Evolutionary conservation across 164 flowering plant genomes (phyloP).

Genomic region (Paratinospora sagittata): DNA sequence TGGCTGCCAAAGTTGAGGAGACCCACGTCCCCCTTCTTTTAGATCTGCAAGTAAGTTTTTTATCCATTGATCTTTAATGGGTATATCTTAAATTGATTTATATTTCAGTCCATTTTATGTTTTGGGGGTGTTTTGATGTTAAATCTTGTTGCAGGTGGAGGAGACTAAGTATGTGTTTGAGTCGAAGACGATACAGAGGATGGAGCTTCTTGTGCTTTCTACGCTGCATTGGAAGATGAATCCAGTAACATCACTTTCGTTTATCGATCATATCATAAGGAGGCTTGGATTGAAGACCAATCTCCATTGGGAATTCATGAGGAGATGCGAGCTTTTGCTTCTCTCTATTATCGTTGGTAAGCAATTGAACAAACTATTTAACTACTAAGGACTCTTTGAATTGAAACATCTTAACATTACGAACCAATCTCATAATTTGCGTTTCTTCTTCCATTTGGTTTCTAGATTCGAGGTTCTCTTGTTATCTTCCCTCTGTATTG

Average conservation of each 20-base stretch:
- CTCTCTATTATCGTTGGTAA: slow-evolving; percentile 57
- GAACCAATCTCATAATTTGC: neutral
- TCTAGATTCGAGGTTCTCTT: slow-evolving; percentile 36
- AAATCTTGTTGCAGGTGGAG: slow-evolving; percentile 53
- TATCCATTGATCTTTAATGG: neutral
- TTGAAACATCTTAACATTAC: neutral
- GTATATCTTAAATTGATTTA: slow-evolving; percentile 3
- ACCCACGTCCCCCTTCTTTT: slow-evolving; percentile 70
- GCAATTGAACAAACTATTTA: neutral
- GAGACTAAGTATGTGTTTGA: slow-evolving; percentile 57
- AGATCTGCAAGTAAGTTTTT: slow-evolving; percentile 64
- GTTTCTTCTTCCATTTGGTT: neutral
- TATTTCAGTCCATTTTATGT: slow-evolving; percentile 3
- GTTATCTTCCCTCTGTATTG: slow-evolving; percentile 47
- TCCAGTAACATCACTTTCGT: slow-evolving; percentile 71
- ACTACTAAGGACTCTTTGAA: neutral
- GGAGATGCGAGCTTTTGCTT: slow-evolving; percentile 44
- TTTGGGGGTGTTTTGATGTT: neutral
- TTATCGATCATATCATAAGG: slow-evolving; percentile 57
- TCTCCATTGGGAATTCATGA: slow-evolving; percentile 49
- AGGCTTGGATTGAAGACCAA: slow-evolving; percentile 47
- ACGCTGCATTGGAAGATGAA: slow-evolving; percentile 86
- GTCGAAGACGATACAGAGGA: slow-evolving; percentile 73
- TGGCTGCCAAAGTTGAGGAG: slow-evolving; percentile 91
- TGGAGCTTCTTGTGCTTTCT: slow-evolving; percentile 79